Base-by-base conservation (phyloP, 2,329 filamentous ascomycete species). In the Lachnellula suecica region DNA sequence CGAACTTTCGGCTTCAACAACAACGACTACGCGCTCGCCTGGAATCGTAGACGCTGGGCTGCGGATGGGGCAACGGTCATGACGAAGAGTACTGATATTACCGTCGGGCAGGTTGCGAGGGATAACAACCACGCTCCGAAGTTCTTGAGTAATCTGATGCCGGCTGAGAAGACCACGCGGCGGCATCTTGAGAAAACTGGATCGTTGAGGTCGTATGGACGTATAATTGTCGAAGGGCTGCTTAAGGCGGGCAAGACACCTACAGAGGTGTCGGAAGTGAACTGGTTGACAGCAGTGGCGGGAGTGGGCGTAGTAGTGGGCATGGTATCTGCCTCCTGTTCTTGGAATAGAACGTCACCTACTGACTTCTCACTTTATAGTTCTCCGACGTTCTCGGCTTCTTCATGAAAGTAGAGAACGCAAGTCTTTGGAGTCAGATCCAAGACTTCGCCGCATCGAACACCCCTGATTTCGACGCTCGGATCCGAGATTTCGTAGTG, bases 11-110 rank as follows among this genome's bases (percentile, higher is more conserved):
- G 83, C 89, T 57, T 82, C 85, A 0, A 89, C 84, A 81, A 79
- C 79, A 22, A 84, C 89, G 64, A 78, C 91, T 35, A 63, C 91
- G 44, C 87, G 87, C 0, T 82, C 82, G 0, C 81, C 82, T 1
- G 79, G 78, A 3, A 80, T 83, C 2, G 79, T 86, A 67, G 84
- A 52, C 57, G 76, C 79, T 22, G 72, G 85, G 8, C 74, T 80
- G 1, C 68, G 74, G 46, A 78, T 82, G 67, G 58, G 70, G 10
- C 74, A 88, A 62, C 73, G 89, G 1, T 83, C 81, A 2, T 71
- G 74, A 38, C 66, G 83, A 2, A 74, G 89, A 47, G 84, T 88
- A 70, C 71, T 76, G 13, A 83, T 82, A 51, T 81, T 89, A 31
- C 27, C 8, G 27, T 31, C 13, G 27, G 27, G 8, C 27, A 31